These are phyloP conservation scores for Tylopilus sp. DNA, from an alignment of 1,284 basidiomycete genomes.

Conservation along the genomic window DNA sequence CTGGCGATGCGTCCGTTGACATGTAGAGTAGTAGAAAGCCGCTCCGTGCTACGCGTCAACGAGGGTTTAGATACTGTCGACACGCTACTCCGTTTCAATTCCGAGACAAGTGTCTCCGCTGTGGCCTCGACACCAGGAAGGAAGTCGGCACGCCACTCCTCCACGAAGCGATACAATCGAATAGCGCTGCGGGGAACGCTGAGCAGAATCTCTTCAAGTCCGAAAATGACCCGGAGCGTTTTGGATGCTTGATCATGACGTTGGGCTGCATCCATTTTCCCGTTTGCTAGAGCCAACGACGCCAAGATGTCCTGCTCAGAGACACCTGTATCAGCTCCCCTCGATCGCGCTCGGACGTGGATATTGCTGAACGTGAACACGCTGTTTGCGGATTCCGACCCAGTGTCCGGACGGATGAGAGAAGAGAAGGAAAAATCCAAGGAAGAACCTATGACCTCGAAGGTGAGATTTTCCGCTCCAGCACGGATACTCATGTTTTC, in stretches of 20 bases:
- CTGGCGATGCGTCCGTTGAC: conserved; percentile 49
- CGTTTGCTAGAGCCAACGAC: conserved; percentile 45
- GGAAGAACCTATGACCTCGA: conserved; percentile 41
- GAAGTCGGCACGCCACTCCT: conserved; percentile 77
- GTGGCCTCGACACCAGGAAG: conserved; percentile 64
- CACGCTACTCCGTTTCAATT: conserved; percentile 43
- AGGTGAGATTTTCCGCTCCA: conserved; percentile 45
- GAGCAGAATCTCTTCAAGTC: conserved; percentile 45
- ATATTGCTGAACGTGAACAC: conserved; percentile 46
- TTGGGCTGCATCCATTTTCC: conserved; percentile 43
- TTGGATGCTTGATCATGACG: conserved; percentile 42
- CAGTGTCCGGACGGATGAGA: conserved; percentile 35
- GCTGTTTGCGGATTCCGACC: conserved; percentile 43
- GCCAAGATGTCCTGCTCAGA: conserved; percentile 55
- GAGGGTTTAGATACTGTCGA: conserved; percentile 25
- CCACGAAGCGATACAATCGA: conserved; percentile 66
- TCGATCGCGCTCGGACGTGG: conserved; percentile 55
- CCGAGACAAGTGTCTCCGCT: conserved; percentile 58
- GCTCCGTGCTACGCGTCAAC: conserved; percentile 25
- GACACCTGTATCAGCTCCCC: conserved; percentile 34
- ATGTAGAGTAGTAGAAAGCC: conserved; percentile 36
- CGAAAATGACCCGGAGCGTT: conserved; percentile 41
- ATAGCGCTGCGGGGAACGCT: conserved; percentile 75
- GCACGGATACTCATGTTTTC: conserved; percentile 49
- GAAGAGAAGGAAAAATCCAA: conserved; percentile 41